Evolutionary conservation across 139 green algal genomes (phyloP), one percentile per base, ranked within the genome.

Genomic region (Chlorella sp.): DNA sequence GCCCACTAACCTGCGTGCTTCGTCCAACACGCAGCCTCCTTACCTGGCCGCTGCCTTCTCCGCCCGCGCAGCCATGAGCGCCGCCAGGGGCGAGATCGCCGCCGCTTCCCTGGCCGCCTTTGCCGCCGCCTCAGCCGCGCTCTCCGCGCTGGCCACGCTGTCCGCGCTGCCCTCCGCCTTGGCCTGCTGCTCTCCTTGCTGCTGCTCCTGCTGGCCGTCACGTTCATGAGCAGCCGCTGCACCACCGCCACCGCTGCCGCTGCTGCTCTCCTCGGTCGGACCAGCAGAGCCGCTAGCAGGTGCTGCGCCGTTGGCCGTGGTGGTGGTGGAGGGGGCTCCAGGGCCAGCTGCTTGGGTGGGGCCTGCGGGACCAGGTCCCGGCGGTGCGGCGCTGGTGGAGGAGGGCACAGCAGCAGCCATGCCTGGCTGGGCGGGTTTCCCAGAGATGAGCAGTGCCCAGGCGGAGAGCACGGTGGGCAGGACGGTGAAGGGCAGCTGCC

Each of bases 401-500:
- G 42, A 24, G 42, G 10, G 42, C 42, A 17, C 10, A 17, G 42
- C 10, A 24, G 17, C 10, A 10, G 10, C 10, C 10, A 17, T 17
- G 42, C 42, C 42, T 55, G 42, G 42, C 10, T 55, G 42, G 17
- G 42, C 10, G 42, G 42, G 10, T 55, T 55, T 55, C 10, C 42
- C 42, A 55, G 42, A 55, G 42, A 55, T 17, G 10, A 55, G 42
- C 42, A 55, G 42, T 10, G 42, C 63, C 77, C 77, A 83, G 33
- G 27, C 77, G 35, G 55, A 73, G 4, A 64, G 31, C 23, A 71
- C 42, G 1, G 31, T 59, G 0, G 77, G 77, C 31, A 83, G 70
- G 33, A 73, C 68, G 5, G 34, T 31, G 22, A 70, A 33, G 31
- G 77, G 77, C 49, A 83, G 77, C 72, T 79, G 77, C 31, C 73